phyloP scores from a whole-genome alignment of 306 rosid genomes.

The Mimosa pudica region DNA sequence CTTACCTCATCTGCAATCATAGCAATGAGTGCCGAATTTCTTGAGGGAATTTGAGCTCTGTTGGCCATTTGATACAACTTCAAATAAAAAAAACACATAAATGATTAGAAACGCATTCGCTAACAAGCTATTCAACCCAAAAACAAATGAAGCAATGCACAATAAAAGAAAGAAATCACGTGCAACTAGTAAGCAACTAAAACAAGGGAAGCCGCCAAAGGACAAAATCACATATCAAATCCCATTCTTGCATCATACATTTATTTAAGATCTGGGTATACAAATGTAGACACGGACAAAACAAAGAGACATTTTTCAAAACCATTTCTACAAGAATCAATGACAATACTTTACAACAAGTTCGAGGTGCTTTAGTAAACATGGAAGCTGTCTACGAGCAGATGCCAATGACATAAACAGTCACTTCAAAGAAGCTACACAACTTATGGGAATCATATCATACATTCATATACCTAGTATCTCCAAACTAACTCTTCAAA shows the following conservation, averaged over 20 bases:
- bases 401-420: constrained; percentile 4
- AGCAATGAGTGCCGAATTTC: constrained; percentile 61
- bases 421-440: background rate
- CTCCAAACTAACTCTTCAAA: background rate
- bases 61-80: constrained; percentile 51
- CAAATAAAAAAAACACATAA: background rate
- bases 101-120: background rate
- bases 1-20: constrained; percentile 83
- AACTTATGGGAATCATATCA: background rate
- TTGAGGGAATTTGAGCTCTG: constrained; percentile 45
- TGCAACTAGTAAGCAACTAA: background rate
- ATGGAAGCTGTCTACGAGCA: background rate
- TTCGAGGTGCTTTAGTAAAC: background rate
- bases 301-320: background rate
- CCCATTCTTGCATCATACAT: background rate
- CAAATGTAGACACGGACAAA: background rate
- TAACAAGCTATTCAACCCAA: constrained; percentile 7
- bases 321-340: background rate
- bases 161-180: constrained; percentile 4
- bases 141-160: background rate
- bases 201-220: background rate
- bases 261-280: background rate
- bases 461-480: background rate
- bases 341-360: background rate
- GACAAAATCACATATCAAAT: background rate